Evolutionary conservation across 805 yeast genomes (phyloP).

Genomic region (Starmerella tilneyi): DNA sequence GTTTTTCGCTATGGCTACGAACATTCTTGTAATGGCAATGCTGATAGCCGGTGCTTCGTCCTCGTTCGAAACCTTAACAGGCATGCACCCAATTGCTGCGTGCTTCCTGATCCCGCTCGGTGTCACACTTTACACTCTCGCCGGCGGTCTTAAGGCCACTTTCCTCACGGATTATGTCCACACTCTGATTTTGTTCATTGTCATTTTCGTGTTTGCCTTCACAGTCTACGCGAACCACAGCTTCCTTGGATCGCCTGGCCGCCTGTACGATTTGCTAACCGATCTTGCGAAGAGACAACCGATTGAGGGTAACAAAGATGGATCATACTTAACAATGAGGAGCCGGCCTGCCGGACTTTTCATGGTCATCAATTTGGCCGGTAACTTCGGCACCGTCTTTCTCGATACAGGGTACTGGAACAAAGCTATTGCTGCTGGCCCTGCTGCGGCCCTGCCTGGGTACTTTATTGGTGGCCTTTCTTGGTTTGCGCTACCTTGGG

Average conservation of each 20-base stretch:
- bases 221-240: conserved; percentile 62
- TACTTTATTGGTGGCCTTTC: conserved; percentile 80
- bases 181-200: conserved; percentile 68
- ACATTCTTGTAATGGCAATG: conserved; percentile 87
- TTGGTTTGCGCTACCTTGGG: conserved; percentile 85
- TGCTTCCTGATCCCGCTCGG: conserved; percentile 75
- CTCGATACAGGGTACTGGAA: conserved; percentile 82
- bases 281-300: conserved; percentile 50
- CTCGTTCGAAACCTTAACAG: conserved; percentile 67
- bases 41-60: conserved; percentile 84
- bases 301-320: conserved; percentile 67
- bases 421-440: conserved; percentile 77
- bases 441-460: conserved; percentile 77
- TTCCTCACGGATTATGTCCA: conserved; percentile 71
- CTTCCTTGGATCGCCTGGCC: conserved; percentile 69
- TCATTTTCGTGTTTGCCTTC: conserved; percentile 73
- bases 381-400: conserved; percentile 83
- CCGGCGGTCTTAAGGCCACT: conserved; percentile 78
- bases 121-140: conserved; percentile 59
- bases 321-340: conserved; percentile 80
- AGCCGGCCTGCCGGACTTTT: conserved; percentile 81
- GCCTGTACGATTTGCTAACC: conserved; percentile 63
- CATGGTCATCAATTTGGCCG: conserved; percentile 77
- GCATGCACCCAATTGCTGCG: conserved; percentile 72
- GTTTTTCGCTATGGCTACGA: conserved; percentile 78